phyloP scores from a whole-genome alignment of 179 eudicot genomes.

The Corrigiola litoralis region DNA sequence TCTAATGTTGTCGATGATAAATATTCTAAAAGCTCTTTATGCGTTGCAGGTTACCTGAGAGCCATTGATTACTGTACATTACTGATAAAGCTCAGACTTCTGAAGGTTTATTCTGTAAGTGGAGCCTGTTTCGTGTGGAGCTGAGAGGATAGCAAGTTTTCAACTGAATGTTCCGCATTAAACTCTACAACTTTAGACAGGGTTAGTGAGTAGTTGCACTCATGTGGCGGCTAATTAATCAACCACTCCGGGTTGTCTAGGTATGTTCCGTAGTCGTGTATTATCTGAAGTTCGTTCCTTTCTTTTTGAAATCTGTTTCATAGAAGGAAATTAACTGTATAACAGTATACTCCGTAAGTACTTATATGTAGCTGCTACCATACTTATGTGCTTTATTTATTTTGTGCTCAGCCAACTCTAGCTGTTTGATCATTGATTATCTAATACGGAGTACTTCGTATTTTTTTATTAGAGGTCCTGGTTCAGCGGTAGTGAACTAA shows the following conservation, averaged over 20 bases:
- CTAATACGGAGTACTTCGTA: no score
- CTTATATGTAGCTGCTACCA: neutral
- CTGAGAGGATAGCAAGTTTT: neutral
- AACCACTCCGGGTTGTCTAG: conserved; percentile 1
- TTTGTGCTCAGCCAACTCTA: neutral
- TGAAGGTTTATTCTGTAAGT: neutral
- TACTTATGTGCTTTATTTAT: neutral
- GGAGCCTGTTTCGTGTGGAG: conserved; percentile 9
- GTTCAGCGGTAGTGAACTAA: no score
- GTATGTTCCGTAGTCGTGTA: neutral
- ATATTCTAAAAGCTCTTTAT: neutral
- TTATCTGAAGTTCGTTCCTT: neutral
- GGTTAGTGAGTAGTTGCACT: conserved; percentile 2
- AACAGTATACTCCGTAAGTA: no score
- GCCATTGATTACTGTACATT: conserved; percentile 43
- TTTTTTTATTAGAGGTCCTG: no score
- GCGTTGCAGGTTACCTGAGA: conserved; percentile 76
- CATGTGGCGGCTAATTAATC: conserved; percentile 6
- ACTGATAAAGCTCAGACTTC: neutral
- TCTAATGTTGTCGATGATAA: neutral
- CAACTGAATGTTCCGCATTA: conserved; percentile 9
- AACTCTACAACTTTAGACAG: conserved; percentile 8
- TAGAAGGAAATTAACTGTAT: neutral
- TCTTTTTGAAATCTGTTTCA: neutral
- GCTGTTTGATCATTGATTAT: no score